phyloP scores from a whole-genome alignment of 441 rosid genomes.

The Hura crepitans region DNA sequence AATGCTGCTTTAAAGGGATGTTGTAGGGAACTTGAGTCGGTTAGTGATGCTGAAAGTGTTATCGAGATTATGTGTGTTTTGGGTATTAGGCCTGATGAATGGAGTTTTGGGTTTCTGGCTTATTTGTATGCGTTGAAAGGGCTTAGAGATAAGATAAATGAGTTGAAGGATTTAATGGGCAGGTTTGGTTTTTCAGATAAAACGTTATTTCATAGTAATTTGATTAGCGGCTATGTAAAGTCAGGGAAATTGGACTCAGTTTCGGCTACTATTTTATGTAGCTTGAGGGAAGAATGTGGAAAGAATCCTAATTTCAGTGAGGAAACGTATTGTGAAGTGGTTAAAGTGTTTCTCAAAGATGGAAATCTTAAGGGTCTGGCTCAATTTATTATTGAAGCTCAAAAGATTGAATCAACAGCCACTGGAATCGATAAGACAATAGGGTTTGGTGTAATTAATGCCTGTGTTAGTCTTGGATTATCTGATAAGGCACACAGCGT shows the following conservation, averaged over 20 bases:
- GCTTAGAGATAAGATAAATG: conserved; percentile 49
- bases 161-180: conserved; percentile 53
- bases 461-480: conserved; percentile 68
- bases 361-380: conserved; percentile 59
- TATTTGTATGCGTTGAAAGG: conserved; percentile 66
- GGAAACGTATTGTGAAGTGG: conserved; percentile 60
- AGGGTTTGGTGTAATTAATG: conserved; percentile 75
- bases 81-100: conserved; percentile 66
- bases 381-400: conserved; percentile 64
- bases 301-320: conserved; percentile 37
- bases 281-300: conserved; percentile 40
- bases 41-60: conserved; percentile 59
- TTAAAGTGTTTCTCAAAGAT: conserved; percentile 59
- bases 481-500: conserved; percentile 75
- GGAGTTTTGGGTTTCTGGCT: conserved; percentile 70
- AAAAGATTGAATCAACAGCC: conserved; percentile 50
- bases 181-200: conserved; percentile 52
- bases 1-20: conserved; percentile 73
- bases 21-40: conserved; percentile 54
- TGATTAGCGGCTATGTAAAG: conserved; percentile 71
- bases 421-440: conserved; percentile 41
- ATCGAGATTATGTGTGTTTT: conserved; percentile 68
- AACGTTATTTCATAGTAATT: conserved; percentile 38
- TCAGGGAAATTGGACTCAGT: conserved; percentile 53
- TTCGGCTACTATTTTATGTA: conserved; percentile 38